A percentile compares a stretch with the other conserved stretches of the same genome.
These are phyloP conservation scores for Boletus sp. DNA, from an alignment of 768 basidiomycete species.

Conservation along the genomic window DNA sequence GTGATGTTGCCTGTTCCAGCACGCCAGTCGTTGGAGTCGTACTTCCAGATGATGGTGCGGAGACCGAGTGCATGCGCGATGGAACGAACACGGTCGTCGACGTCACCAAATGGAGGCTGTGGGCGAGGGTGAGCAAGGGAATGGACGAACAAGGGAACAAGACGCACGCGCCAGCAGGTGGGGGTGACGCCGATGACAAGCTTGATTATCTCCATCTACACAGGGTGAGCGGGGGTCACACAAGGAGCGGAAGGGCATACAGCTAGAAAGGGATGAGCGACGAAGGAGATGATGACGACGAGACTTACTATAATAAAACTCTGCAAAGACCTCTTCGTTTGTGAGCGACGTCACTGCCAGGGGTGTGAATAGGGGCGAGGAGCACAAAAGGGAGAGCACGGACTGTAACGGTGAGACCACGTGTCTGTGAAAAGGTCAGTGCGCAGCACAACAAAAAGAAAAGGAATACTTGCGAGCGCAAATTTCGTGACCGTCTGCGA, in stretches of 20 bases:
- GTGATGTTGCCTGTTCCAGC: conserved; percentile 47
- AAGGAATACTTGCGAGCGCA: conserved; percentile 51
- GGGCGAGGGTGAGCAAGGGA: background rate
- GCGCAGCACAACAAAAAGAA: background rate
- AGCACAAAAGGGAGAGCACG: conserved; percentile 5
- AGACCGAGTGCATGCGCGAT: conserved; percentile 68
- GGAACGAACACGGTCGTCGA: conserved; percentile 74
- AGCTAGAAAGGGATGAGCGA: conserved; percentile 18
- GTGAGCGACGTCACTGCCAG: conserved; percentile 53
- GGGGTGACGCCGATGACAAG: conserved; percentile 55
- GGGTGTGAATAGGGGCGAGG: background rate
- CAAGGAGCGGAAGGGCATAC: conserved; percentile 11
- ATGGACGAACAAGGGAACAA: background rate
- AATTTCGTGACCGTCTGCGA: conserved; percentile 59
- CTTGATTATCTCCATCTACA: conserved; percentile 52
- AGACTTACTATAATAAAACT: conserved; percentile 68
- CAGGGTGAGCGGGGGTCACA: background rate
- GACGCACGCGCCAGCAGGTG: conserved; percentile 56
- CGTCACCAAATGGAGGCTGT: conserved; percentile 63
- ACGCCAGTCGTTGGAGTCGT: conserved; percentile 74
- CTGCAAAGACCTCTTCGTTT: conserved; percentile 70
- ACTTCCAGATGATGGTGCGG: conserved; percentile 71
- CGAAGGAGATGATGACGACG: background rate
- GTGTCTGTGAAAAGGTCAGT: conserved; percentile 22
- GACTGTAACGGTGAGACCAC: conserved; percentile 46